phyloP scores from a whole-genome alignment of 441 rosid genomes.

The Aquilaria agallochum region DNA sequence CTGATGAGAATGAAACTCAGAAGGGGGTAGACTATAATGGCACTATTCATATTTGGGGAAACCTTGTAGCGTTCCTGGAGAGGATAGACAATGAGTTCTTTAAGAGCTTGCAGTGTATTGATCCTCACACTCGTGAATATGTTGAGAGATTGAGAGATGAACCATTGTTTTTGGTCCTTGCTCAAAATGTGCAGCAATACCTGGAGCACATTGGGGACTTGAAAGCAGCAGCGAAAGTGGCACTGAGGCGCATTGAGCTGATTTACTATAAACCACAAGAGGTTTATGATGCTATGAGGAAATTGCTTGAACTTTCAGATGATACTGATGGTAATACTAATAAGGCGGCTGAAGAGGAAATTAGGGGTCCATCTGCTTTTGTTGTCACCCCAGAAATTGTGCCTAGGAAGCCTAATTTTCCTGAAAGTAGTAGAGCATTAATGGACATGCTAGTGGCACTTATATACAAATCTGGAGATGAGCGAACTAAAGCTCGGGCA shows the following conservation, averaged over 20 bases:
- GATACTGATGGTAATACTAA: conserved; percentile 28
- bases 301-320: conserved; percentile 46
- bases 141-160: conserved; percentile 66
- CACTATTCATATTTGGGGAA: conserved; percentile 61
- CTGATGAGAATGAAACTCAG: conserved; percentile 68
- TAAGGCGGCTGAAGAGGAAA: conserved; percentile 41
- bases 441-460: conserved; percentile 61
- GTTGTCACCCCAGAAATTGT: conserved; percentile 51
- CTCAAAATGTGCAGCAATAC: conserved; percentile 68
- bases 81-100: conserved; percentile 67
- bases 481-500: conserved; percentile 76
- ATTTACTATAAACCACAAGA: conserved; percentile 68
- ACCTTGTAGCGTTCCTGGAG: conserved; percentile 69
- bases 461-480: conserved; percentile 69
- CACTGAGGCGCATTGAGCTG: conserved; percentile 53
- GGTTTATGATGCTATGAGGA: conserved; percentile 74
- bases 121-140: conserved; percentile 69
- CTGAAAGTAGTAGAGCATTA: conserved; percentile 55
- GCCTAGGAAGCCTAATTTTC: conserved; percentile 58
- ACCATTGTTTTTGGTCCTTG: conserved; percentile 54
- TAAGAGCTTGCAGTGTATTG: conserved; percentile 75
- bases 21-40: conserved; percentile 49
- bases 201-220: conserved; percentile 39
- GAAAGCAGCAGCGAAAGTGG: conserved; percentile 66
- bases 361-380: conserved; percentile 46